phyloP scores from a whole-genome alignment of 305 asterid genomes.

The Monarda citriodora region DNA sequence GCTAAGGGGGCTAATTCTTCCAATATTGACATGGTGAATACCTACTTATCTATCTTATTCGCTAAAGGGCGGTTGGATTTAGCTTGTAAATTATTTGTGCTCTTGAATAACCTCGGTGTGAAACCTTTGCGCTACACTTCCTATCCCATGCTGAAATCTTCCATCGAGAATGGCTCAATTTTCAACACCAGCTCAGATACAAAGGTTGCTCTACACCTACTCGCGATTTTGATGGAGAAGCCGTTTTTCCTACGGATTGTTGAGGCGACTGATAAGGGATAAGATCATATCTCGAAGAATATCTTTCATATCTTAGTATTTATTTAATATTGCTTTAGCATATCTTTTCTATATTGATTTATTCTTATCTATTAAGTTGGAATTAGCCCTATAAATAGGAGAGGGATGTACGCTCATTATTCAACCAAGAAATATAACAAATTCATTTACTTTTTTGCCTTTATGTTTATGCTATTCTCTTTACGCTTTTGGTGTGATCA shows the following conservation, averaged over 20 bases:
- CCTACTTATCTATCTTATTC: slow-evolving; percentile 82
- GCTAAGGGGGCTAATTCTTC: slow-evolving; percentile 69
- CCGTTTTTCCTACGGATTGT: slow-evolving; percentile 81
- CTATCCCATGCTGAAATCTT: slow-evolving; percentile 90
- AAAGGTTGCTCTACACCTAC: slow-evolving; percentile 81
- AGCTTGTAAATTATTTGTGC: slow-evolving; percentile 91
- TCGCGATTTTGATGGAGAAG: slow-evolving; percentile 77
- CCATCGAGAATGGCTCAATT: slow-evolving; percentile 84
- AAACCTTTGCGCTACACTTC: slow-evolving; percentile 82
- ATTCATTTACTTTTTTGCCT: no score
- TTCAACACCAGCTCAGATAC: slow-evolving; percentile 85
- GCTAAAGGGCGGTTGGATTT: slow-evolving; percentile 89
- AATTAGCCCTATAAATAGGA: no score
- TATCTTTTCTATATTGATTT: no score
- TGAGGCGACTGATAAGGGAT: no score
- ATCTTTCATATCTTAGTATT: no score
- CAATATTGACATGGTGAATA: slow-evolving; percentile 86
- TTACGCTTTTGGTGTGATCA: no score
- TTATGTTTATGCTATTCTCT: no score
- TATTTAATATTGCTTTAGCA: no score
- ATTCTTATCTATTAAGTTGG: no score
- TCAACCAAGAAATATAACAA: no score
- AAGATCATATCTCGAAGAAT: no score
- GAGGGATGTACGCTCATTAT: no score
- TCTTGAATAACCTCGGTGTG: slow-evolving; percentile 63